A percentile compares a stretch with the other conserved stretches of the same genome.
phyloP scores from a whole-genome alignment of 129 eudicot species.

The Glebionis coronaria region DNA sequence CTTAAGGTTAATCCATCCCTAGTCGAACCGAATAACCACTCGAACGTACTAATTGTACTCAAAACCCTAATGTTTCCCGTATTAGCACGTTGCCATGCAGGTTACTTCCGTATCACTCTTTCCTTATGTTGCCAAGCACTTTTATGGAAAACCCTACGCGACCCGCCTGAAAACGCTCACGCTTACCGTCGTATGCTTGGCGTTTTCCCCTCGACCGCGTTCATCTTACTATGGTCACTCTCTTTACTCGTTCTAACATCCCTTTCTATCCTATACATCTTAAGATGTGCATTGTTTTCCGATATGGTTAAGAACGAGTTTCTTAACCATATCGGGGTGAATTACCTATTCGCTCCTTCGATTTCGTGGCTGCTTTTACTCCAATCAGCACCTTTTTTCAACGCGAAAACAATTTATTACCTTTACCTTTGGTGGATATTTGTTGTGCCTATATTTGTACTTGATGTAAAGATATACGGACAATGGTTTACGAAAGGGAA shows the following conservation, averaged over 20 bases:
- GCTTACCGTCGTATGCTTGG: constrained; percentile 31
- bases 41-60: background rate
- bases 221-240: constrained; percentile 51
- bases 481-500: constrained; percentile 62
- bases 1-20: constrained; percentile 13
- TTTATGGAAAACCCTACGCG: constrained; percentile 60
- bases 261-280: constrained; percentile 45
- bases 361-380: constrained; percentile 55
- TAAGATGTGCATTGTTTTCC: constrained; percentile 47
- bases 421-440: constrained; percentile 45
- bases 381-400: constrained; percentile 39
- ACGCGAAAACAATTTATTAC: constrained; percentile 17
- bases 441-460: constrained; percentile 42
- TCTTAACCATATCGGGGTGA: constrained; percentile 58
- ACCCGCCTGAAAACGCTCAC: constrained; percentile 40
- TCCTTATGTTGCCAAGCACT: constrained; percentile 61
- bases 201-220: constrained; percentile 30
- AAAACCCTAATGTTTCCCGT: constrained; percentile 28
- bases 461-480: constrained; percentile 61
- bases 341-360: constrained; percentile 72
- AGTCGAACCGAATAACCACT: background rate
- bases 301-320: constrained; percentile 53
- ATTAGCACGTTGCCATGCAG: constrained; percentile 55
- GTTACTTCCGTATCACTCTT: constrained; percentile 67
- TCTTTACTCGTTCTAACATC: constrained; percentile 35